phyloP scores from a whole-genome alignment of 208 protist genomes.

The Leishmania guyanensis region DNA sequence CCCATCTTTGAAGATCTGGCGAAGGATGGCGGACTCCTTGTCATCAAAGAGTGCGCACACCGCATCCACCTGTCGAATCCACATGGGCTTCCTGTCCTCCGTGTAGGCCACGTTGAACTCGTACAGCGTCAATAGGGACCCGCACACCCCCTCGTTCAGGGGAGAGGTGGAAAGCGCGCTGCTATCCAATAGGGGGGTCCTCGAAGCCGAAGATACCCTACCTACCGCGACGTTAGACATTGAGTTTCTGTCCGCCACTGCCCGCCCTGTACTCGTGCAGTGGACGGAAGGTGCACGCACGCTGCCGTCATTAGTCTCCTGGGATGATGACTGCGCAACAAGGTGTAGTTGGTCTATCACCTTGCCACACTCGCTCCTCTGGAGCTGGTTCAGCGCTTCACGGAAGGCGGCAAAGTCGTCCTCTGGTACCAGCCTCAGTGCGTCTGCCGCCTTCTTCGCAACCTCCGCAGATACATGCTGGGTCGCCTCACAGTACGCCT shows the following conservation, averaged over 20 bases:
- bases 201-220: neutral
- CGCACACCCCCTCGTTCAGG: neutral
- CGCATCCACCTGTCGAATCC: conserved; percentile 18
- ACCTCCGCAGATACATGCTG: conserved; percentile 8
- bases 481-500: conserved; percentile 3
- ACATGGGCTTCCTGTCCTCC: neutral
- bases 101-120: conserved; percentile 5
- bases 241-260: neutral
- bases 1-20: conserved; percentile 9
- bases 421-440: conserved; percentile 29
- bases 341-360: neutral
- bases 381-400: neutral
- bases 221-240: neutral
- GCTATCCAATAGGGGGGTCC: neutral
- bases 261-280: neutral
- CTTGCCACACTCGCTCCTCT: neutral
- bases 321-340: neutral
- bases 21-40: conserved; percentile 10
- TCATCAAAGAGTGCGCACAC: conserved; percentile 25
- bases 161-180: neutral
- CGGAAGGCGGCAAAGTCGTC: conserved; percentile 5
- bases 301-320: neutral
- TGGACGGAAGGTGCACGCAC: neutral
- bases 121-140: conserved; percentile 4
- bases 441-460: neutral